phyloP scores from a whole-genome alignment of 2,329 filamentous ascomycete species.

The Camptophora hylomeconis region DNA sequence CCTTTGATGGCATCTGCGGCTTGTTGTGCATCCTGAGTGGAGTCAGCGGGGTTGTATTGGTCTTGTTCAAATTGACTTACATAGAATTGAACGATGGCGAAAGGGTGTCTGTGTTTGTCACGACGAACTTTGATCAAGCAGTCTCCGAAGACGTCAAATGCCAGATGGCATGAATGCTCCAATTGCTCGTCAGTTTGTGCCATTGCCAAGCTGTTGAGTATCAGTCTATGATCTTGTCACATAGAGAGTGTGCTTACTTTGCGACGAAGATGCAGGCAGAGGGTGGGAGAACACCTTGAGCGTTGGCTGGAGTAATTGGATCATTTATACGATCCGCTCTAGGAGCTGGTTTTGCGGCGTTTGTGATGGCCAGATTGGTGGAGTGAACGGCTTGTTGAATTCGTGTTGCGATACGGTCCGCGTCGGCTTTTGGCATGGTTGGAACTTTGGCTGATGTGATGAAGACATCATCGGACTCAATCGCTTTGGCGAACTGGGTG shows the following conservation, averaged over 20 bases:
- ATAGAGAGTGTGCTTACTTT: slow-evolving; percentile 20
- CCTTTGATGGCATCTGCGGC: slow-evolving; percentile 18
- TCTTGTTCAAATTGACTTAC: slow-evolving; percentile 12
- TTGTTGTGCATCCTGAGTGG: slow-evolving; percentile 18
- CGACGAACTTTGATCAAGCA: slow-evolving; percentile 25
- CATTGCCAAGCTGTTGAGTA: slow-evolving; percentile 18
- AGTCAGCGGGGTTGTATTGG: slow-evolving; percentile 5
- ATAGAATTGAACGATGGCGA: slow-evolving; percentile 28
- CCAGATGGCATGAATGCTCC: slow-evolving; percentile 18
- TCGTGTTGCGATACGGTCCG: too few species aligned
- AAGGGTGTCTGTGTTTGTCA: slow-evolving; percentile 23
- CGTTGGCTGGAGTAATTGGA: slow-evolving; percentile 21
- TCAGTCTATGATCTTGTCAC: slow-evolving; percentile 7
- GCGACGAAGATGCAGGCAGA: slow-evolving; percentile 27
- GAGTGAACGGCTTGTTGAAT: too few species aligned
- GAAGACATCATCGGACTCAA: too few species aligned
- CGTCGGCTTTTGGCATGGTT: too few species aligned
- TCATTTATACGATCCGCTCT: slow-evolving; percentile 20
- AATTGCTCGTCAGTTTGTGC: slow-evolving; percentile 19
- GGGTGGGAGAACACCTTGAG: slow-evolving; percentile 25
- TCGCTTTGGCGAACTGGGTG: too few species aligned
- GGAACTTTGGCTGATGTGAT: too few species aligned
- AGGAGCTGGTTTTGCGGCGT: slow-evolving; percentile 8
- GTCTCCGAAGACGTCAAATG: slow-evolving; percentile 22
- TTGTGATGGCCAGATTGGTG: too few species aligned